A percentile compares a stretch with the other conserved stretches of the same genome.
These are phyloP conservation scores for Elsinoe batatas DNA, from an alignment of 2,329 filamentous ascomycete genomes.

Conservation along the genomic window DNA sequence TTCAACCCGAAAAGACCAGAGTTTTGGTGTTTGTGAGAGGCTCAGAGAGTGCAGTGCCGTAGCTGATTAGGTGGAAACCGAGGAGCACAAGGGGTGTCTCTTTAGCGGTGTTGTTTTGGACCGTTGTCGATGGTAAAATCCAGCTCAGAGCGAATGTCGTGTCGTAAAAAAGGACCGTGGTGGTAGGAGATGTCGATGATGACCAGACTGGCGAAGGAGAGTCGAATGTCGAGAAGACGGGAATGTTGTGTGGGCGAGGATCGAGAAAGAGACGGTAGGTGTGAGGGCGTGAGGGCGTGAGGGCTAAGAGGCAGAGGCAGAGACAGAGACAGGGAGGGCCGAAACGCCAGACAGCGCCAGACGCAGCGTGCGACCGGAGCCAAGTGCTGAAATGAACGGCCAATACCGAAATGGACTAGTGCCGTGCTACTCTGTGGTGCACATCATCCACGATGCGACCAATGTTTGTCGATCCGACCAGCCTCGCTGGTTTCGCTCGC, in stretches of 20 bases:
- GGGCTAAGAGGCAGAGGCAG: not conserved
- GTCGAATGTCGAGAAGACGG: slow-evolving; percentile 2
- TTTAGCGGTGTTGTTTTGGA: slow-evolving; percentile 4
- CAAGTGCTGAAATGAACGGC: not conserved
- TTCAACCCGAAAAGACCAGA: not conserved
- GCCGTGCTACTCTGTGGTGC: not conserved
- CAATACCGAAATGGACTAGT: not conserved
- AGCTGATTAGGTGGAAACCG: slow-evolving; percentile 12
- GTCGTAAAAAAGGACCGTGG: not conserved
- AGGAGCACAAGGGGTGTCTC: not conserved
- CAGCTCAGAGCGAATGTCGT: slow-evolving; percentile 7
- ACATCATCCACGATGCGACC: not conserved
- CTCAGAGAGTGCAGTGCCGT: slow-evolving; percentile 12
- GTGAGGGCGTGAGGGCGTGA: not conserved
- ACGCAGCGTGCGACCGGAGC: slow-evolving; percentile 4
- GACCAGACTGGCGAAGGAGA: not conserved
- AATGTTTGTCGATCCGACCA: not conserved
- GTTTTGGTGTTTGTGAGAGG: slow-evolving; percentile 5
- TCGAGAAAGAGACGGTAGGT: not conserved
- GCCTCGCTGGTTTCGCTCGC: not conserved
- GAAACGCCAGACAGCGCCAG: not conserved
- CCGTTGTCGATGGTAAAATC: slow-evolving; percentile 3
- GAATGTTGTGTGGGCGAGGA: slow-evolving; percentile 5
- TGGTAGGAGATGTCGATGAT: not conserved
- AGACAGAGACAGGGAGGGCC: not conserved